Conservation (phyloP, 2,329 filamentous ascomycete species). For the Zalaria sp. region DNA sequence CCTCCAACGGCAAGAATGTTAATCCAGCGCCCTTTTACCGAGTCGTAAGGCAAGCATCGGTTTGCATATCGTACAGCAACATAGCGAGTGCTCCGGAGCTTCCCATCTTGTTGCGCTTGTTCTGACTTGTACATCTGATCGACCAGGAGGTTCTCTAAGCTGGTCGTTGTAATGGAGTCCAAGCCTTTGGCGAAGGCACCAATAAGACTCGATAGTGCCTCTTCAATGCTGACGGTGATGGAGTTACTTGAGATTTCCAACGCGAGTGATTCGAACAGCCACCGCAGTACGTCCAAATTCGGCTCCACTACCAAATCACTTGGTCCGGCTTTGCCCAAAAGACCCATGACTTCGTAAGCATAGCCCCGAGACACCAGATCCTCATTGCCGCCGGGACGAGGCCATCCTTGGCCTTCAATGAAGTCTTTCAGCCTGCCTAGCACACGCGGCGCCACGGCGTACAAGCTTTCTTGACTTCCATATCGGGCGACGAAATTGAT, state of each 20-base stretch:
- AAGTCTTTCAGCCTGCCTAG: constrained; percentile 58
- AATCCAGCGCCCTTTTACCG: constrained; percentile 73
- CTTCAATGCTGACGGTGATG: constrained; percentile 77
- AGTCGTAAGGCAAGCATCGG: constrained; percentile 65
- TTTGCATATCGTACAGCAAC: constrained; percentile 83
- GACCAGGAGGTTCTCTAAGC: constrained; percentile 46
- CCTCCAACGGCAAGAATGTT: constrained; percentile 68
- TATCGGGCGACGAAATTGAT: constrained; percentile 75
- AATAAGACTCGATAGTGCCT: constrained; percentile 68
- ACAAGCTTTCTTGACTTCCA: constrained; percentile 47
- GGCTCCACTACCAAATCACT: constrained; percentile 38
- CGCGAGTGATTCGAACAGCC: constrained; percentile 72
- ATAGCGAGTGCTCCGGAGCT: constrained; percentile 56
- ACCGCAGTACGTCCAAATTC: constrained; percentile 46
- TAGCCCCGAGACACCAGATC: constrained; percentile 57
- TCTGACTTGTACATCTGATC: constrained; percentile 35
- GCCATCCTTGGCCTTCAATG: constrained; percentile 74
- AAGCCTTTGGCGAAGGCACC: constrained; percentile 38
- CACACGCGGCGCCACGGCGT: constrained; percentile 51
- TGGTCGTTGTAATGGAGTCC: constrained; percentile 24
- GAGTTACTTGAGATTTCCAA: constrained; percentile 62
- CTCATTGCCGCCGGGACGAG: constrained; percentile 40
- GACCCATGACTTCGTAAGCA: constrained; percentile 82
- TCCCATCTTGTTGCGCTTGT: constrained; percentile 12
- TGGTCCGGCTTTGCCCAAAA: constrained; percentile 55